A percentile compares a stretch with the other conserved stretches of the same genome.
Conservation (phyloP, 495 filamentous ascomycete genomes). For the Aspergillus hancockii region DNA sequence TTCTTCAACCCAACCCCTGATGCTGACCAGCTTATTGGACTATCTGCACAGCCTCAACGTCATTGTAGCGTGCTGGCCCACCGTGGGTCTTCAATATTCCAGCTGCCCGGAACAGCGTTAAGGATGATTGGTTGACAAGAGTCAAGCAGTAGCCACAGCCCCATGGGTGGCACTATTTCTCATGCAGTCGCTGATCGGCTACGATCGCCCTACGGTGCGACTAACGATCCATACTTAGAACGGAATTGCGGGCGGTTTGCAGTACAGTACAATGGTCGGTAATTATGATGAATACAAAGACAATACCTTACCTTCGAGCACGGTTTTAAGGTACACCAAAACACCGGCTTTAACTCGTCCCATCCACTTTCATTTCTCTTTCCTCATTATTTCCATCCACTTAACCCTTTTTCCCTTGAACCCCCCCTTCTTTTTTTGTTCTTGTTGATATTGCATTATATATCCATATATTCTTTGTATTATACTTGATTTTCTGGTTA, state of each 20-base stretch:
- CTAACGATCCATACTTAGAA: too few species aligned
- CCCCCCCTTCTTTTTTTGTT: neutral
- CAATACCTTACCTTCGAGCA: too few species aligned
- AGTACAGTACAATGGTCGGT: neutral
- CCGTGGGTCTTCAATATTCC: neutral
- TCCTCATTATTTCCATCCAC: neutral
- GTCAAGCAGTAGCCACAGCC: neutral
- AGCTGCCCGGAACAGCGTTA: neutral
- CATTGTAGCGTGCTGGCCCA: neutral
- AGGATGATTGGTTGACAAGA: neutral
- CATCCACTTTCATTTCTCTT: neutral
- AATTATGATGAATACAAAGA: too few species aligned
- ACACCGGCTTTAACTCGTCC: too few species aligned
- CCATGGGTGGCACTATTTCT: neutral
- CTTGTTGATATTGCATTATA: neutral
- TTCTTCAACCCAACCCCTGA: neutral
- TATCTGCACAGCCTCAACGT: conserved; percentile 4
- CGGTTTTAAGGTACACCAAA: too few species aligned
- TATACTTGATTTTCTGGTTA: neutral
- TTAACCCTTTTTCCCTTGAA: neutral
- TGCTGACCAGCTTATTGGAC: neutral
- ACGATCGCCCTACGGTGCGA: neutral
- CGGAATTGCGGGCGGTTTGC: neutral
- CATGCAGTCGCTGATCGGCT: neutral
- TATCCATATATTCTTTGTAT: neutral